Percentiles rank a stretch among this genome's conserved stretches.
phyloP scores from a whole-genome alignment of 495 filamentous ascomycete species.

The Podospora pseudocomata region DNA sequence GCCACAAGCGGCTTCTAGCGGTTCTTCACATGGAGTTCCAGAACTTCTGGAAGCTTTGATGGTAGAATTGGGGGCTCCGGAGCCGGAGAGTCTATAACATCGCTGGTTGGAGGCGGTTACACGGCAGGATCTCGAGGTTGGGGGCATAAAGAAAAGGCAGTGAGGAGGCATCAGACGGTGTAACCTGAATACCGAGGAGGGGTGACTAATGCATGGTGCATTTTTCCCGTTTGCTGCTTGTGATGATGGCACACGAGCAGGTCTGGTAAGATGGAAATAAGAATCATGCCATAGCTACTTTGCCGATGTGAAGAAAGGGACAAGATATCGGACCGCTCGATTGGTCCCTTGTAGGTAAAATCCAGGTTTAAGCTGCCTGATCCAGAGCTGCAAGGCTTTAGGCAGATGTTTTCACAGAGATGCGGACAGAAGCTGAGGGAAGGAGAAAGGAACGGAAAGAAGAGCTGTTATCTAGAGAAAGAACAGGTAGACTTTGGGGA shows the following conservation, averaged over 20 bases:
- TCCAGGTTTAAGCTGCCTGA: background rate
- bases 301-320: background rate
- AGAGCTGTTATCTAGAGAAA: background rate
- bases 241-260: background rate
- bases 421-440: background rate
- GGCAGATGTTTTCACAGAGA: background rate
- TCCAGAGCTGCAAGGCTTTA: background rate
- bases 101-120: background rate
- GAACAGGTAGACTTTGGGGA: background rate
- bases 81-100: background rate
- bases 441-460: background rate
- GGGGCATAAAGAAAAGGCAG: background rate
- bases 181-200: conserved; percentile 12
- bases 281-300: background rate
- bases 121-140: background rate
- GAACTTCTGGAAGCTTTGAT: background rate
- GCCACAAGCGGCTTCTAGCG: background rate
- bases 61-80: background rate
- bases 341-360: background rate
- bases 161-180: conserved; percentile 14
- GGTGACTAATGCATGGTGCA: conserved; percentile 3
- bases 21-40: background rate
- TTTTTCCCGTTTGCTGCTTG: background rate
- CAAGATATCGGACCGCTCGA: background rate
- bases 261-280: background rate